Percentiles rank a stretch among this genome's conserved stretches.
Conservation (phyloP, 495 filamentous ascomycete species). For the Tetracladium setigerum region DNA sequence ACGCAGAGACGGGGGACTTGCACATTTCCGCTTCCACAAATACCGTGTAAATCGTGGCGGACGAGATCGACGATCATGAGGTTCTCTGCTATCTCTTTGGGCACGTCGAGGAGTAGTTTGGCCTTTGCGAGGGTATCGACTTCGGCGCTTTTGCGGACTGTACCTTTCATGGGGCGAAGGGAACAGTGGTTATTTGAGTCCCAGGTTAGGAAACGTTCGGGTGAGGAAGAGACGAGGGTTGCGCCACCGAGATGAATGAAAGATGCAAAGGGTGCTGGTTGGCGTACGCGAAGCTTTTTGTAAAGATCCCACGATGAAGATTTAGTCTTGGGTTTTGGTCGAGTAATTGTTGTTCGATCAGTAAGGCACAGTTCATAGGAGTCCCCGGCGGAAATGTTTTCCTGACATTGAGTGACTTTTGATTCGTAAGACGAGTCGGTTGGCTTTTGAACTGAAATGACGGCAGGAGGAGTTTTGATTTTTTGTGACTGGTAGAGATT, state of each 20-base stretch:
- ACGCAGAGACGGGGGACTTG: constrained; percentile 59
- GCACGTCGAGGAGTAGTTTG: constrained; percentile 57
- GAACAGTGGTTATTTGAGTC: constrained; percentile 38
- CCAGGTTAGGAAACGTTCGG: constrained; percentile 85
- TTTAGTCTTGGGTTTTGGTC: constrained; percentile 11
- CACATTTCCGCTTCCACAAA: constrained; percentile 66
- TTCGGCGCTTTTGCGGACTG: constrained; percentile 61
- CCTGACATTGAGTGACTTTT: constrained; percentile 63
- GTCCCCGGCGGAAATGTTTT: constrained; percentile 65
- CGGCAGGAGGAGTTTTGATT: too few species aligned
- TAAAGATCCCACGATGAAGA: constrained; percentile 58
- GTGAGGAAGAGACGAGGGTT: constrained; percentile 77
- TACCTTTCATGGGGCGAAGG: constrained; percentile 91
- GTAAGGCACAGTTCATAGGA: constrained; percentile 95
- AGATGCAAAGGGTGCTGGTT: constrained; percentile 82
- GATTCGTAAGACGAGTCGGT: constrained; percentile 48
- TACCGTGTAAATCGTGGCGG: constrained; percentile 79
- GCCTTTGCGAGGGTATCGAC: constrained; percentile 57
- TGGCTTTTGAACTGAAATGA: constrained; percentile 24
- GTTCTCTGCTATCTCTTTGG: constrained; percentile 92
- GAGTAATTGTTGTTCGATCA: constrained; percentile 52
- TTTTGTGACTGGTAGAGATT: background rate
- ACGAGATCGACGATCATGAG: constrained; percentile 98
- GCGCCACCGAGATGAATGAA: constrained; percentile 63
- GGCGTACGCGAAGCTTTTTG: constrained; percentile 57